Conservation (phyloP, 768 basidiomycete species). For the Boletus rubroflammeus region DNA sequence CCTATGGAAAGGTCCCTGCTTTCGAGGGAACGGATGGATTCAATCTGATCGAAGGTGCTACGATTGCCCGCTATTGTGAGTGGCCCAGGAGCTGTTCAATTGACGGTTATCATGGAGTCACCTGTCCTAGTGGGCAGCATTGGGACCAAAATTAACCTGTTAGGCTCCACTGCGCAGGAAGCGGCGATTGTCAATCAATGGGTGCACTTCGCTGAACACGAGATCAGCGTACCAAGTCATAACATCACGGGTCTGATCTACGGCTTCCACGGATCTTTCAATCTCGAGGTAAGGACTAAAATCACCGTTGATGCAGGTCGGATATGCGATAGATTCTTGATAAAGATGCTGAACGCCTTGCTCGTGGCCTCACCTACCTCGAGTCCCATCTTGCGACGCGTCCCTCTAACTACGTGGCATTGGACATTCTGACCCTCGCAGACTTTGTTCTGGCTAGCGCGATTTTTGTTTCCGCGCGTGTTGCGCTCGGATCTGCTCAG, state of each 20-base stretch:
- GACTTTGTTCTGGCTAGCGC: constrained; percentile 18
- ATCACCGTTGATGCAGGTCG: too few species aligned
- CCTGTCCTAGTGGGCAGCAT: constrained; percentile 11
- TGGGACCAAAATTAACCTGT: constrained; percentile 5
- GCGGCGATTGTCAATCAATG: constrained; percentile 9
- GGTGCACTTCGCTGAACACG: constrained; percentile 13
- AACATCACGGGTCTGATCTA: constrained; percentile 1
- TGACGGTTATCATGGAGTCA: neutral
- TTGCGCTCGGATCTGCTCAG: constrained; percentile 11
- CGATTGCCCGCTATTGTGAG: constrained; percentile 23
- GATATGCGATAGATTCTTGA: neutral
- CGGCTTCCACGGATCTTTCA: neutral
- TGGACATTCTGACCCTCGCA: constrained; percentile 14
- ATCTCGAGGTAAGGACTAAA: constrained; percentile 1
- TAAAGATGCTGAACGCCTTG: neutral
- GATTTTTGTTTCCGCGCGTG: neutral
- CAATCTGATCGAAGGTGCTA: constrained; percentile 15
- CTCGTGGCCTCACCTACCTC: constrained; percentile 7
- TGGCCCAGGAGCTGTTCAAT: neutral
- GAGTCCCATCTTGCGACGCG: constrained; percentile 12
- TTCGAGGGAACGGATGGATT: constrained; percentile 21
- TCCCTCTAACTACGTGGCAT: constrained; percentile 11
- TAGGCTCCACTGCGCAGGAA: constrained; percentile 13
- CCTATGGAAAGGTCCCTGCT: constrained; percentile 21
- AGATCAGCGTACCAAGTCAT: constrained; percentile 5